phyloP scores from a whole-genome alignment of 768 basidiomycete genomes.

The Dictyophora rubrovolvata region DNA sequence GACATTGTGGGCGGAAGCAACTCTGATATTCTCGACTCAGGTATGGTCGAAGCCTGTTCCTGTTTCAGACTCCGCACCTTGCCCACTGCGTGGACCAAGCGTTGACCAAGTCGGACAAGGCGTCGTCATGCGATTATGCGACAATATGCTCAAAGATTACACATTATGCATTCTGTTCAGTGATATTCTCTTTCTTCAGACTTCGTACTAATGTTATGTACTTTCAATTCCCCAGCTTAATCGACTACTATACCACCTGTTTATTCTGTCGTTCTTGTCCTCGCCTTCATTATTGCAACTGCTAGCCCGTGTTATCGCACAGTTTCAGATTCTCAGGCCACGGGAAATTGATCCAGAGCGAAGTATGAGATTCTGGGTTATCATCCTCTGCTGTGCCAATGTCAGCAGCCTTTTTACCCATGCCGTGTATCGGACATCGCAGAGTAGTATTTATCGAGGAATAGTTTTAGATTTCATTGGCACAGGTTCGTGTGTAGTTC shows the following conservation, averaged over 20 bases:
- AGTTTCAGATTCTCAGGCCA: slow-evolving; percentile 58
- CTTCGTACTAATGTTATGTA: background rate
- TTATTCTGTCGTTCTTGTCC: slow-evolving; percentile 67
- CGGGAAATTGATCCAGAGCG: slow-evolving; percentile 53
- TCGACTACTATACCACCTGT: slow-evolving; percentile 58
- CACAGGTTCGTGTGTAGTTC: slow-evolving; percentile 40
- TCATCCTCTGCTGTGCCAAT: slow-evolving; percentile 49
- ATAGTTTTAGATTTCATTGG: slow-evolving; percentile 74
- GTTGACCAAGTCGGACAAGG: background rate
- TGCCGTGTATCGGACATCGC: slow-evolving; percentile 36
- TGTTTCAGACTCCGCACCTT: background rate
- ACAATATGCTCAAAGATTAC: slow-evolving; percentile 54
- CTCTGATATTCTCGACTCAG: too few species aligned
- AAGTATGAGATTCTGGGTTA: slow-evolving; percentile 61
- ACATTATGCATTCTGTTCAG: slow-evolving; percentile 53
- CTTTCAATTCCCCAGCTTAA: slow-evolving; percentile 46
- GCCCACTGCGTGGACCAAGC: too few species aligned
- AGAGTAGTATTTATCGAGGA: slow-evolving; percentile 35
- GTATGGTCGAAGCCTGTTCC: too few species aligned
- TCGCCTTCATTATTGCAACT: slow-evolving; percentile 55
- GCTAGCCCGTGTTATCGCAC: slow-evolving; percentile 44
- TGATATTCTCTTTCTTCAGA: slow-evolving; percentile 19
- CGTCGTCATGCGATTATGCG: slow-evolving; percentile 19
- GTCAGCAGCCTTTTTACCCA: slow-evolving; percentile 53
- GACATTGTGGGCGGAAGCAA: background rate